These are phyloP conservation scores for Geranium rotundifolium DNA, from an alignment of 345 rosid species.

Conservation along the genomic window DNA sequence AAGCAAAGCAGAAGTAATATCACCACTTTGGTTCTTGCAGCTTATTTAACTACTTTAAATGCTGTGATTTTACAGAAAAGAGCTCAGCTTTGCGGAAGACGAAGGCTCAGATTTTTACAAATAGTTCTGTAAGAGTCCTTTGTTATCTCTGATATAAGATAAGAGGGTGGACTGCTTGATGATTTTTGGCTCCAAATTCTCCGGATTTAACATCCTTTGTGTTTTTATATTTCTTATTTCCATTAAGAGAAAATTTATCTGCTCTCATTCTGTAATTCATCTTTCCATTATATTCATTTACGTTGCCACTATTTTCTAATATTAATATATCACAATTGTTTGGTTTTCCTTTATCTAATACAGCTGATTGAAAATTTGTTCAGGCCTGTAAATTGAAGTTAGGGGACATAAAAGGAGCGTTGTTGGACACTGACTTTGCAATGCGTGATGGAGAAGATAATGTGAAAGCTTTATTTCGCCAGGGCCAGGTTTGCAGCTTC, in stretches of 20 bases:
- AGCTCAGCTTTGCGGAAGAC: conserved; percentile 3
- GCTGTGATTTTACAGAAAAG: neutral
- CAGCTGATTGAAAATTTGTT: neutral
- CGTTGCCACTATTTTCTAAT: neutral
- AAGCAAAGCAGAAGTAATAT: too few species aligned
- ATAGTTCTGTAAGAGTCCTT: neutral
- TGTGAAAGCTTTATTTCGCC: neutral
- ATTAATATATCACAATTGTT: neutral
- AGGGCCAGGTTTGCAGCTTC: neutral
- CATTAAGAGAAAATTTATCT: neutral
- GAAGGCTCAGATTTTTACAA: conserved; percentile 2
- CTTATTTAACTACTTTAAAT: neutral
- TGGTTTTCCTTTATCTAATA: neutral
- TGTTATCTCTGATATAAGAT: too few species aligned
- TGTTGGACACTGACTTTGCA: conserved; percentile 2
- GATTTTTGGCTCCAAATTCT: neutral
- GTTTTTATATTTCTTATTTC: neutral
- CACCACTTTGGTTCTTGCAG: too few species aligned
- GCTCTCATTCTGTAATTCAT: neutral
- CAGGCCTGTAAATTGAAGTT: conserved; percentile 7
- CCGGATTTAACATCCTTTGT: neutral
- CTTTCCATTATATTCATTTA: neutral
- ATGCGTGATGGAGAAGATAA: neutral
- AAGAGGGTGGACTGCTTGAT: neutral
- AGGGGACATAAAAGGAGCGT: conserved; percentile 6